Percentiles rank a stretch among this genome's conserved stretches.
phyloP scores from a whole-genome alignment of 495 filamentous ascomycete species.

The Trichocladium uniseriatum region DNA sequence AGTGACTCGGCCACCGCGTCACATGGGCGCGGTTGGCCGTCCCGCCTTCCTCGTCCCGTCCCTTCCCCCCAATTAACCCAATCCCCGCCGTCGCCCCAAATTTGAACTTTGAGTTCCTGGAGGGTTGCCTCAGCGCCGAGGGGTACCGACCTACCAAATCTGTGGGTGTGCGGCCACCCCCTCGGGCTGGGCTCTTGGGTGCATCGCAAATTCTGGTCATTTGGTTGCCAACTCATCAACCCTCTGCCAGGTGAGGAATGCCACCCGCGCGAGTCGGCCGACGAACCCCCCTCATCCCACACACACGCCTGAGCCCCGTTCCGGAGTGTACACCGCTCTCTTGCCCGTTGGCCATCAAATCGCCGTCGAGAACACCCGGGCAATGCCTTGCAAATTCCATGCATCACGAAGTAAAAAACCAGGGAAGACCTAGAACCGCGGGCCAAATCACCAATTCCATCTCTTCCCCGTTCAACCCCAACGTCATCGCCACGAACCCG shows the following conservation, averaged over 20 bases:
- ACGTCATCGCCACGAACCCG: too few species aligned
- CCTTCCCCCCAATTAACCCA: slow-evolving; percentile 7
- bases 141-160: neutral
- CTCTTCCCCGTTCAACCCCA: too few species aligned
- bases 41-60: slow-evolving; percentile 5
- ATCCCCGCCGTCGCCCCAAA: neutral
- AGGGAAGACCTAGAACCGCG: too few species aligned
- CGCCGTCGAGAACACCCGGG: too few species aligned
- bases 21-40: slow-evolving; percentile 5
- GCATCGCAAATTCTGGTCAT: slow-evolving; percentile 2
- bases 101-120: neutral
- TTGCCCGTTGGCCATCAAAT: neutral
- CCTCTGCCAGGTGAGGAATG: slow-evolving; percentile 4
- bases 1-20: neutral
- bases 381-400: too few species aligned
- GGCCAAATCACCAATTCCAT: too few species aligned
- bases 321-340: neutral
- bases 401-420: too few species aligned
- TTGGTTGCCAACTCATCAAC: slow-evolving; percentile 14
- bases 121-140: slow-evolving; percentile 2
- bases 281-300: neutral
- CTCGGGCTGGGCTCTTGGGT: neutral
- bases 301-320: neutral
- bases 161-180: neutral
- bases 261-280: neutral